Base-by-base conservation (phyloP, 2,329 filamentous ascomycete species). In the Bipolaris gigantea region DNA sequence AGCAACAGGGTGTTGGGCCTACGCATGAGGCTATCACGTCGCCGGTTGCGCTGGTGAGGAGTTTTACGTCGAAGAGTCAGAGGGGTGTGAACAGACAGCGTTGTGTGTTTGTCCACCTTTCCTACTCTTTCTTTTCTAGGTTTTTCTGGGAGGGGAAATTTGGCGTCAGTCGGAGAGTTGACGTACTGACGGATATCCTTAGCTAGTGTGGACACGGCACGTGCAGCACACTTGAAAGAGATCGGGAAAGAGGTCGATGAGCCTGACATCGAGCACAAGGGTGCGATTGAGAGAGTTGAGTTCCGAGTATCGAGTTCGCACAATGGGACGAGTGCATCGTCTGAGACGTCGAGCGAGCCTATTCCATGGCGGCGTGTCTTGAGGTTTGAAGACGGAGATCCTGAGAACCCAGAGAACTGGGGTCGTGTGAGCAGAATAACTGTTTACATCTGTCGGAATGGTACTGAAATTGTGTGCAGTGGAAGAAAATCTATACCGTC, bases 401-500 rank as follows among this genome's bases (percentile, higher is more conserved):
- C 71, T 13, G 68, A 69, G 0, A 73, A 77, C 47, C 77, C 77
- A 1, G 75, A 77, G 50, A 77, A 78, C 47, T 79, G 75, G 75
- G 62, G 64, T n/a, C 57, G 52, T 36, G 70, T 73, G 65, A 42
- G 64, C 43, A 25, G 25, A 27, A 27, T 10, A 27, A 27, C 8
- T 3, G 2, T 27, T 2, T 10, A 27, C 4, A 27, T 2, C 10
- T 9, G 25, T 27, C 10, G 8, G 13, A 11, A n/a, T n/a, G 11
- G 5, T 2, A 34, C 41, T 45, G 32, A 60, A 48, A 10, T 53
- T 13, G 21, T n/a, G 21, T 23, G n/a, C 57, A 85, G 80, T 61
- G 62, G 45, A 83, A 79, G 62, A 89, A 89, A 66, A 59, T 73
- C 1, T 73, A 76, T 34, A 78, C 89, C 5, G 65, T 87, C 2